Evolutionary conservation across 2,329 filamentous ascomycete genomes (phyloP), one percentile per base, ranked within the genome.

Genomic region (Ophiostoma quercus): DNA sequence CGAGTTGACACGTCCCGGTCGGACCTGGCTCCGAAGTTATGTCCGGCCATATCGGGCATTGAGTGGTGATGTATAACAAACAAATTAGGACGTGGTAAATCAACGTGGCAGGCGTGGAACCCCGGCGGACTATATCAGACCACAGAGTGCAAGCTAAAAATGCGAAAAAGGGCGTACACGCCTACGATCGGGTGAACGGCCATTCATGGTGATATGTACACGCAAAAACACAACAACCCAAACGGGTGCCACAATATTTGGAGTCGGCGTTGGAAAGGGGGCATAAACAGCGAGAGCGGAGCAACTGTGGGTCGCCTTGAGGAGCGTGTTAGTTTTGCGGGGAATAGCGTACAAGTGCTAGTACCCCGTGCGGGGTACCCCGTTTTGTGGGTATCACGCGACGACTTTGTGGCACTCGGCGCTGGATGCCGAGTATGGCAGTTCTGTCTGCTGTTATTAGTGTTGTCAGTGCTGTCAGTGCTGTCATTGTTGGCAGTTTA

Each of bases 281-380:
- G 51, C n/a, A 57, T 57, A 57, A 57, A 57, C 51, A 57, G 51
- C 51, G 51, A 57, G 22, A 25, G 51, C 51, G 51, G 51, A 25
- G 51, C n/a, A 25, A 12, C 16, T 57, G 51, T 14, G 51, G 51
- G 51, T 12, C 51, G 22, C 22, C 51, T 11, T 12, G 22, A 51
- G 7, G 19, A 25, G 51, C 41, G 41, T 19, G 41, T 47, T 12
- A 12, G 2, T 57, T 57, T 57, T 57, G 51, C 51, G 51, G 51
- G n/a, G 51, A 22, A 25, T 25, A 5, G 51, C 12, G 19, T 57
- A 57, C 51, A 25, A 57, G 51, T 57, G 51, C n/a, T 14, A 25
- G 9, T 57, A 57, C 51, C n/a, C 51, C 51, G 51, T 57, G 51
- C 51, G 51, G 51, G 51, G 51, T 57, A 57, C 3, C 3, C n/a